Evolutionary conservation across 805 yeast species (phyloP).

Genomic region (Metschnikowia aberdeeniae): DNA sequence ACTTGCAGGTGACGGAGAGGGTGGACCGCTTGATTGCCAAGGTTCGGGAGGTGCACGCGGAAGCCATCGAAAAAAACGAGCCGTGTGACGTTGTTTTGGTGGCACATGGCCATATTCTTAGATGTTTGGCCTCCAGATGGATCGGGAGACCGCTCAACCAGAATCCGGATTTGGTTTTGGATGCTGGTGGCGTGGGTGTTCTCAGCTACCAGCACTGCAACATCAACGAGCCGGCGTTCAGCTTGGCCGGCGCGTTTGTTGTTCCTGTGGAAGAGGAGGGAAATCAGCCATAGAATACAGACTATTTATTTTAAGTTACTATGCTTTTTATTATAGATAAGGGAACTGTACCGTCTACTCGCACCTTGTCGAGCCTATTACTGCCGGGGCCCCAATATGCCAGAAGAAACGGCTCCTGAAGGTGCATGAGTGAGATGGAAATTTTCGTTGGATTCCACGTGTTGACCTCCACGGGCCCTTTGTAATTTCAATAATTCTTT

Average conservation of each 20-base stretch:
- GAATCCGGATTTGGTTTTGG: constrained; percentile 80
- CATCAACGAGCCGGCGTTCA: constrained; percentile 82
- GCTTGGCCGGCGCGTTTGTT: constrained; percentile 76
- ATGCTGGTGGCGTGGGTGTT: constrained; percentile 95
- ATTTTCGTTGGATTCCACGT: no score
- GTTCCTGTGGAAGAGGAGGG: constrained; percentile 64
- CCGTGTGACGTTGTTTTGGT: constrained; percentile 75
- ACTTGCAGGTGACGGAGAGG: constrained; percentile 62
- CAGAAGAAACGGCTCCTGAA: no score
- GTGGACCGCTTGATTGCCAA: constrained; percentile 66
- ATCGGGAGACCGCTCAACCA: constrained; percentile 50
- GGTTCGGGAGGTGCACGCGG: constrained; percentile 56
- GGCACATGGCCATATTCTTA: constrained; percentile 90
- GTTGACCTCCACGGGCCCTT: no score
- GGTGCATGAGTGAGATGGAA: no score
- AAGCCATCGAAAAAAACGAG: constrained; percentile 46
- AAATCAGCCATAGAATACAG: constrained; percentile 12
- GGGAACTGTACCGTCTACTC: no score
- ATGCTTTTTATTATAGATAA: neutral
- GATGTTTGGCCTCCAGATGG: constrained; percentile 91
- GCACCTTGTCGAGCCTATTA: no score
- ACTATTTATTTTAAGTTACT: neutral
- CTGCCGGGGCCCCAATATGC: no score
- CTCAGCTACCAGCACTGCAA: constrained; percentile 83
- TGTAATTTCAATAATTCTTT: no score